These are phyloP conservation scores for Pulveroboletus sp. DNA, from an alignment of 768 basidiomycete genomes.

Conservation along the genomic window DNA sequence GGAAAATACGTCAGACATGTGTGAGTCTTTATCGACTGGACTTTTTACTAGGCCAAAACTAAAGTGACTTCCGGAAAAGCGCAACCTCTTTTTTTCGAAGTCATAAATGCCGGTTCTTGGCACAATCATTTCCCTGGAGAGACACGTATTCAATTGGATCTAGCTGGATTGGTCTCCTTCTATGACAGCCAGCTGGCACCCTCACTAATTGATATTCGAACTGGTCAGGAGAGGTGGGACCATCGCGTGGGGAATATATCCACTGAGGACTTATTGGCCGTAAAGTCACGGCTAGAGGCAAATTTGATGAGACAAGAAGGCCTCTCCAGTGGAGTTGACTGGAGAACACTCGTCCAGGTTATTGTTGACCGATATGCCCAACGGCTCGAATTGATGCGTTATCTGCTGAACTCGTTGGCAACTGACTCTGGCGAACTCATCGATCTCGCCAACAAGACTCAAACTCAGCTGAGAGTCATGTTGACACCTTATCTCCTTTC, in stretches of 20 bases:
- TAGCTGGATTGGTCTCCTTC: constrained; percentile 33
- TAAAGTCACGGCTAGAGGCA: constrained; percentile 7
- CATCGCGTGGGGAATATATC: constrained; percentile 30
- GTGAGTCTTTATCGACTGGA: background rate
- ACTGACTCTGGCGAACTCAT: constrained; percentile 2
- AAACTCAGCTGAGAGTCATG: constrained; percentile 23
- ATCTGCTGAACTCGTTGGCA: constrained; percentile 18
- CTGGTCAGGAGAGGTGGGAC: constrained; percentile 24
- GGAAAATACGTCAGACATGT: accelerated
- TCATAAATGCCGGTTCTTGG: constrained; percentile 26
- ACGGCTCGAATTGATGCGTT: constrained; percentile 25
- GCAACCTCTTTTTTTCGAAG: too few relatives aligned
- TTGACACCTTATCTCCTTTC: constrained; percentile 28
- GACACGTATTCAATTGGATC: constrained; percentile 31
- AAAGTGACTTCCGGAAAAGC: background rate
- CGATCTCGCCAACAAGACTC: constrained; percentile 8
- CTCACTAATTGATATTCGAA: constrained; percentile 26
- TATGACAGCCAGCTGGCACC: constrained; percentile 32
- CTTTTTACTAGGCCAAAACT: background rate
- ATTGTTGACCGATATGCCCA: too few relatives aligned
- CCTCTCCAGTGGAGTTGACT: constrained; percentile 30
- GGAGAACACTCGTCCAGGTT: constrained; percentile 27
- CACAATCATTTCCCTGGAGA: constrained; percentile 35
- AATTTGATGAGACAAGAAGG: constrained; percentile 8
- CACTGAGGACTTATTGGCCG: constrained; percentile 15